Conservation (phyloP, 352 stramenopile species). For the Globisporangium ultimum region DNA sequence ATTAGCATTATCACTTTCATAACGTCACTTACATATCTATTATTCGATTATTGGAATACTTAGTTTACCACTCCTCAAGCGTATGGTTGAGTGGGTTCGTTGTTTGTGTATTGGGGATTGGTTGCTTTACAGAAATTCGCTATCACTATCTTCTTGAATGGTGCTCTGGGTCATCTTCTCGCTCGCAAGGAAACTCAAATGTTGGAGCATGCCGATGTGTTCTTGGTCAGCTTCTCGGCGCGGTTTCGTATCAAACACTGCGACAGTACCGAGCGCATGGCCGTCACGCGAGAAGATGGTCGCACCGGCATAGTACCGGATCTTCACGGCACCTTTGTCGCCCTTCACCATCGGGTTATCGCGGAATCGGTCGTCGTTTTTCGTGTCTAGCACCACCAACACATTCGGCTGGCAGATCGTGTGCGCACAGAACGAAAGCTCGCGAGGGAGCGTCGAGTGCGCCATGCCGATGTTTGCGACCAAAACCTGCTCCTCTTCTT, state of each 20-base stretch:
- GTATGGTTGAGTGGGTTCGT: not conserved
- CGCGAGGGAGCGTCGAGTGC: conserved; percentile 70
- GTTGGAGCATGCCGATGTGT: conserved; percentile 85
- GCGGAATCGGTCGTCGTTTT: conserved; percentile 81
- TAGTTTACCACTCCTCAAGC: conserved; percentile 1
- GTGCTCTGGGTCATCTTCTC: conserved; percentile 88
- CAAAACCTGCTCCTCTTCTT: conserved; percentile 79
- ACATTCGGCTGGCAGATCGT: conserved; percentile 81
- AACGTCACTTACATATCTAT: conserved; percentile 13
- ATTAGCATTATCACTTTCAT: not conserved
- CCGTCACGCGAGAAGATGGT: conserved; percentile 81
- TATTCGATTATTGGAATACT: conserved; percentile 9
- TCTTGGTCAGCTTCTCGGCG: conserved; percentile 76
- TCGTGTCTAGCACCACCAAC: conserved; percentile 82
- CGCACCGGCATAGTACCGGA: conserved; percentile 83
- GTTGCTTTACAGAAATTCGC: conserved; percentile 58
- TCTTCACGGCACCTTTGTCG: conserved; percentile 80
- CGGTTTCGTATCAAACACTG: conserved; percentile 80
- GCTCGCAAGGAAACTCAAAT: conserved; percentile 82
- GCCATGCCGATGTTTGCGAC: conserved; percentile 86
- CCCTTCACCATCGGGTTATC: conserved; percentile 88
- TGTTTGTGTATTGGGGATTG: conserved; percentile 9
- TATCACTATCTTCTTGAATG: conserved; percentile 75
- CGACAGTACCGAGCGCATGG: conserved; percentile 78
- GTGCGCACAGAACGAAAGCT: conserved; percentile 84